Base-by-base conservation (phyloP, 768 basidiomycete species). In the Suillus paluster region DNA sequence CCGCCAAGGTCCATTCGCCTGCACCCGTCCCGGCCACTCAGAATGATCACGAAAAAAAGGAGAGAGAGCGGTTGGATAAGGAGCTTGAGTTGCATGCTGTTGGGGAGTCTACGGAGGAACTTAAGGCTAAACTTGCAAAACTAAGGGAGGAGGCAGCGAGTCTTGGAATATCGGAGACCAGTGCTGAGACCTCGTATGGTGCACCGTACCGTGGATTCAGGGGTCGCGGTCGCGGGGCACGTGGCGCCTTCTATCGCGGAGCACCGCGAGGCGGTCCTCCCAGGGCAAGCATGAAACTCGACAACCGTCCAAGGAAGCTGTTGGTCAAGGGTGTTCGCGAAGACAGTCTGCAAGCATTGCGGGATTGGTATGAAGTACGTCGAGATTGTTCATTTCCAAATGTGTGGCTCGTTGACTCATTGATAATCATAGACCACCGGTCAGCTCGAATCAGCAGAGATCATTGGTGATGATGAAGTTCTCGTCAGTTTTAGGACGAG, bases 231-330 rank as follows among this genome's bases (percentile, higher is more conserved):
- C 80, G 90, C 59, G 90, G 88, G 3, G 75, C 73, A 30, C 80
- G 80, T 0, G 75, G 92, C 50, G 78, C 84, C 15, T 88, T 82
- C 68, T 86, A 82, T 72, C 85, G 90, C 15, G 83, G 82, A 45
- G 81, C 79, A 10, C 80, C 83, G 65, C 85, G 92, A 49, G 91
- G 92, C 60, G 87, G 85, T 3, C 82, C 85, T 50, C 81, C 87
- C 11, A 83, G 89, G 45, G 79, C 81, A 11, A 94, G 88, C 68
- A 91, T 97, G 90, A 91, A 91, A 70, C 84, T 97, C 33, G 95
- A 97, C 74, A 94, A 95, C 70, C 86, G 95, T 19, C 91, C 95
- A 11, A 91, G 88, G 78, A 89, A 86, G 74, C 77, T 97, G 25
- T 75, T 90, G 23, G 79, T 97, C 33, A 89, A 92, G 69, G 91